These are phyloP conservation scores for Mycena epipterygia DNA, from an alignment of 768 basidiomycete species.

Conservation along the genomic window DNA sequence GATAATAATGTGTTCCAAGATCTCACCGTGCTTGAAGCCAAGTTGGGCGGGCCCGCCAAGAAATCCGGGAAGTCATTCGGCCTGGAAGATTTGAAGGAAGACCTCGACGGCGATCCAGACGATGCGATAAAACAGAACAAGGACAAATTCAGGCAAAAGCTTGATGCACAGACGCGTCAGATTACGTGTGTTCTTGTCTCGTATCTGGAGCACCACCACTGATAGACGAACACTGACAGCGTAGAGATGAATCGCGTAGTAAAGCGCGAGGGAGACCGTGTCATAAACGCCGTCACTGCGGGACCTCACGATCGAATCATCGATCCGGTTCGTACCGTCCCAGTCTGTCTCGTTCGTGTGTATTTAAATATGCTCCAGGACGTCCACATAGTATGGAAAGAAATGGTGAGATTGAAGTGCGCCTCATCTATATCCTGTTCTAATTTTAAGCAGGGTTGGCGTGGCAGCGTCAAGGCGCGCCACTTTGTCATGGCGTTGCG, in stretches of 20 bases:
- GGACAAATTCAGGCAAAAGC: slow-evolving; percentile 49
- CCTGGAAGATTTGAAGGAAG: slow-evolving; percentile 38
- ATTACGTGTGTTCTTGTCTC: slow-evolving; percentile 33
- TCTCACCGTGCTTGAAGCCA: slow-evolving; percentile 34
- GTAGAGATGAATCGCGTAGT: slow-evolving; percentile 44
- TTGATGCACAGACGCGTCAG: slow-evolving; percentile 48
- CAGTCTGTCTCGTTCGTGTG: no score
- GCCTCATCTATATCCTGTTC: no score
- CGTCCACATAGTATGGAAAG: slow-evolving; percentile 53
- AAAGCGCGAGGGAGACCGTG: slow-evolving; percentile 46
- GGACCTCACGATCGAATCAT: neutral
- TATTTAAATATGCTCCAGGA: slow-evolving; percentile 40
- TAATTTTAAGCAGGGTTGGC: slow-evolving; percentile 47
- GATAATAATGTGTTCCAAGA: slow-evolving; percentile 43
- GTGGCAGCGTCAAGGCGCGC: slow-evolving; percentile 49
- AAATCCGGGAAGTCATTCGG: slow-evolving; percentile 7
- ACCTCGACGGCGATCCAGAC: slow-evolving; percentile 43
- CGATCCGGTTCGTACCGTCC: neutral
- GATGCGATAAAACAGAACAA: slow-evolving; percentile 44
- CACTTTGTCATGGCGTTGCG: slow-evolving; percentile 52
- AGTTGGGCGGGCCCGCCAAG: neutral
- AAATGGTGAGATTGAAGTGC: slow-evolving; percentile 45
- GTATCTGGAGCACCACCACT: neutral
- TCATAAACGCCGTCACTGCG: slow-evolving; percentile 37
- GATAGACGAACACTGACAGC: slow-evolving; percentile 38